A percentile compares a stretch with the other conserved stretches of the same genome.
Conservation (phyloP, 2,329 filamentous ascomycete genomes). For the Emmonsiellopsis sp. region DNA sequence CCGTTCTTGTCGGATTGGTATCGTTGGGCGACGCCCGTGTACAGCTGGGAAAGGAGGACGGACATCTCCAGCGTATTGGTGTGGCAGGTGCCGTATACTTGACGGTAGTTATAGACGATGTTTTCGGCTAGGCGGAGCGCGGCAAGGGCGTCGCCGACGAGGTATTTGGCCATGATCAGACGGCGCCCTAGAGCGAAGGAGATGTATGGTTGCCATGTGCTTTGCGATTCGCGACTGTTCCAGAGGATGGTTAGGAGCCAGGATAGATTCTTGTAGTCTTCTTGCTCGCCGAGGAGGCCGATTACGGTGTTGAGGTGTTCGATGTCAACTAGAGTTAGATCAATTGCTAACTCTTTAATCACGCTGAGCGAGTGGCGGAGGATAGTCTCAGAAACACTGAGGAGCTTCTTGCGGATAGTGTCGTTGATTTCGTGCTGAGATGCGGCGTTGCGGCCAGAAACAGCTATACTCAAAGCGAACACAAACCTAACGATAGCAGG, state of each 20-base stretch:
- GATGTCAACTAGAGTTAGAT: conserved; percentile 33
- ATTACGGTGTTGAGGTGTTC: conserved; percentile 36
- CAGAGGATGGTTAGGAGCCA: conserved; percentile 36
- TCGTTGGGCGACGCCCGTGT: conserved; percentile 32
- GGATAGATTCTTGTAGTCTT: conserved; percentile 36
- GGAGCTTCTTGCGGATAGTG: conserved; percentile 29
- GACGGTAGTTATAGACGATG: conserved; percentile 47
- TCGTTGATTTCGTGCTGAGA: conserved; percentile 24
- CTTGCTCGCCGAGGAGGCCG: conserved; percentile 35
- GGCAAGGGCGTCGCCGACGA: conserved; percentile 35
- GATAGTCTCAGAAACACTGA: conserved; percentile 32
- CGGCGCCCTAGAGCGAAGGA: conserved; percentile 43
- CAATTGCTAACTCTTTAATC: conserved; percentile 32
- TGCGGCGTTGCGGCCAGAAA: conserved; percentile 28
- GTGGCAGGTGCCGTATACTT: conserved; percentile 41
- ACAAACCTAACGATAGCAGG: conserved; percentile 26
- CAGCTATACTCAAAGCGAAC: conserved; percentile 24
- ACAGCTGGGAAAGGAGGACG: conserved; percentile 42
- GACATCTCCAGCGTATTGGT: conserved; percentile 41
- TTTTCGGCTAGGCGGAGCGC: conserved; percentile 44
- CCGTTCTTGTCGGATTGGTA: conserved; percentile 26
- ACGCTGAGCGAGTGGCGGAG: conserved; percentile 34
- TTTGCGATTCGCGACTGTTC: conserved; percentile 37
- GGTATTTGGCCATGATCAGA: conserved; percentile 43
- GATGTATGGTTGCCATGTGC: conserved; percentile 21